A percentile compares a stretch with the other conserved stretches of the same genome.
phyloP scores from a whole-genome alignment of 495 filamentous ascomycete genomes.

The Trypethelium eluteriae region DNA sequence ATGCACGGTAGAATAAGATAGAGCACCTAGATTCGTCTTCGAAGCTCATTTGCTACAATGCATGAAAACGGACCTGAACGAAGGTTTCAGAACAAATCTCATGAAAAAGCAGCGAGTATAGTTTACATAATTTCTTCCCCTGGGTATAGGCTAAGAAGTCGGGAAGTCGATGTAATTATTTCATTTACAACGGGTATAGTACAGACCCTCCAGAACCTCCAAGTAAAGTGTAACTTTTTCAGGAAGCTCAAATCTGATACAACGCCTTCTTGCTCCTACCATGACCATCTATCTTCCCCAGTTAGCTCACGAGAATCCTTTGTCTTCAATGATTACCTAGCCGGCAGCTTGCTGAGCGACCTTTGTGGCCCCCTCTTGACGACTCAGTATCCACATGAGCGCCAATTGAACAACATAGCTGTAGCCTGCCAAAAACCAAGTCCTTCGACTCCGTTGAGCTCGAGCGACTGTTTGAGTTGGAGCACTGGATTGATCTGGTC shows the following conservation, averaged over 20 bases:
- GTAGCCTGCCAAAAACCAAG: conserved; percentile 93
- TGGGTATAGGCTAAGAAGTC: no score
- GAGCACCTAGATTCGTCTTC: no score
- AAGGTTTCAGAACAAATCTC: no score
- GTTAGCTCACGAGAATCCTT: background rate
- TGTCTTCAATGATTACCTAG: background rate
- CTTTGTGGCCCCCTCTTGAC: conserved; percentile 35
- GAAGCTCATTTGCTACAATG: no score
- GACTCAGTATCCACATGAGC: conserved; percentile 88
- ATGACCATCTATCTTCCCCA: background rate
- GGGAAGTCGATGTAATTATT: no score
- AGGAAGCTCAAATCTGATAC: background rate
- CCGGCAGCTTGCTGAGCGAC: background rate
- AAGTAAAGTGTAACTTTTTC: no score
- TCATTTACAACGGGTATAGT: no score
- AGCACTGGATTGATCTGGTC: conserved; percentile 39
- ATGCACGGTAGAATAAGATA: no score
- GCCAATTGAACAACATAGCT: conserved; percentile 86
- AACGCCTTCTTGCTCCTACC: background rate
- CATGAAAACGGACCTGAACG: no score
- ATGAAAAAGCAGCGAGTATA: no score
- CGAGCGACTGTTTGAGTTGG: conserved; percentile 71
- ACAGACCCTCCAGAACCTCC: no score
- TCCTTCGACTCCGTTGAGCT: conserved; percentile 78
- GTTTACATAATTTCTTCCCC: no score